Base-by-base conservation (phyloP, 169 alveolate genomes). In the Blepharisma undulans region DNA sequence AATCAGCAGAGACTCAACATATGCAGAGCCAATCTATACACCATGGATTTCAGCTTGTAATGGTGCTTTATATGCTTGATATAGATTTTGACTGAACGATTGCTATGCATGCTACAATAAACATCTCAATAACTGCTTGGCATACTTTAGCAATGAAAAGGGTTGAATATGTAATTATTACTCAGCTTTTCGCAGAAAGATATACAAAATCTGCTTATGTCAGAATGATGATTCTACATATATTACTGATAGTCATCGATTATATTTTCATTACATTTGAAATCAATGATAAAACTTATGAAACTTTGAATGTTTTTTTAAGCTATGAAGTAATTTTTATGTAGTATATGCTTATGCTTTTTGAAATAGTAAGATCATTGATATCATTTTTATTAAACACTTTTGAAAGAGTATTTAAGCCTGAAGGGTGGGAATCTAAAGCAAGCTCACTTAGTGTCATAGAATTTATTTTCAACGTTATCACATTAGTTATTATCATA, bases 31-130 rank as follows among this genome's bases (percentile, higher is more conserved):
- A 60, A 60, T 34, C 84, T 3, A 72, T 86, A 59, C 25, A 36
- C 7, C 91, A 86, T 72, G 91, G 91, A 25, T 86, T 86, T 36
- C 29, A 86, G 29, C 32, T 86, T 8, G 72, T 86, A 22, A 86
- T 86, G 30, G 66, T 36, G 0, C 84, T 86, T 8, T 86, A 86
- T 29, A 29, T 86, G 84, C 84, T 86, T 19, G 59, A 86, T 32
- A 22, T 86, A 27, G 91, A 60, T 8, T 86, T 86, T 32, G 91
- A 86, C 27, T 32, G 72, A n/a, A 3, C 10, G 25, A 82, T 82
- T 59, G 74, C 89, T 18, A 32, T 60, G 22, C 89, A 82, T 30
- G 27, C 60, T 19, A 22, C 78, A n/a, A 30, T 21, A 30, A 82
- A 82, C n/a, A 82, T 82, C 6, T 77, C 78, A 7, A 33, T 82